A percentile compares a stretch with the other conserved stretches of the same genome.
Evolutionary conservation across 306 rosid genomes (phyloP).

Genomic region (Bauhinia variegata): DNA sequence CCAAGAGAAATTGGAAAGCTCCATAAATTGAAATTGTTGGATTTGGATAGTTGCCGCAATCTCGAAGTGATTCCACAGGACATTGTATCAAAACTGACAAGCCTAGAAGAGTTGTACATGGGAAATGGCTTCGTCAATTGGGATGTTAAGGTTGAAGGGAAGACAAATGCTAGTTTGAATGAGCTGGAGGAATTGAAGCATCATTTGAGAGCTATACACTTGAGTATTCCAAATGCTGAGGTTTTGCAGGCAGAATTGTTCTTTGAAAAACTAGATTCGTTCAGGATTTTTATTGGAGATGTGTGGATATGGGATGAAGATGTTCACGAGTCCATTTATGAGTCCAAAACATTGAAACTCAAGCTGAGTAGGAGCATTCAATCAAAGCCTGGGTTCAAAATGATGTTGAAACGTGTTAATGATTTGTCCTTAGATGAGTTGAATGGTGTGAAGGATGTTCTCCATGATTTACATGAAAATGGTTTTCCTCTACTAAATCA

Average conservation of each 20-base stretch:
- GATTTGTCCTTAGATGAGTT: constrained; percentile 29
- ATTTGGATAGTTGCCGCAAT: not conserved
- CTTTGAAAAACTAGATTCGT: not conserved
- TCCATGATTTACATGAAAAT: not conserved
- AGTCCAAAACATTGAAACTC: constrained; percentile 23
- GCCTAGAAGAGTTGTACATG: constrained; percentile 16
- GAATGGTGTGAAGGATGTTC: not conserved
- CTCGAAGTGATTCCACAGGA: constrained; percentile 3
- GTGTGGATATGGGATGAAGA: too few relatives aligned
- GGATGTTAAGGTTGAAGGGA: not conserved
- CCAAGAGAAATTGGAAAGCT: not conserved
- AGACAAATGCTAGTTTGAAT: not conserved
- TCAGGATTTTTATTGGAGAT: not conserved
- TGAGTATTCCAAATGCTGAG: not conserved
- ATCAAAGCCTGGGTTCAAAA: constrained; percentile 17
- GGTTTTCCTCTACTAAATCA: constrained; percentile 30
- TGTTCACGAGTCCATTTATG: too few relatives aligned
- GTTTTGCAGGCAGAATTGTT: not conserved
- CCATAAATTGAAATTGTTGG: not conserved
- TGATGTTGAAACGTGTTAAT: too few relatives aligned
- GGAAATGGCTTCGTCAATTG: too few relatives aligned
- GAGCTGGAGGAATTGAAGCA: constrained; percentile 1
- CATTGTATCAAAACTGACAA: constrained; percentile 1
- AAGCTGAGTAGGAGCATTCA: too few relatives aligned
- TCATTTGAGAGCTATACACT: not conserved